These are phyloP conservation scores for Colletotrichum sp. DNA, from an alignment of 2,329 filamentous ascomycete genomes.

Conservation along the genomic window DNA sequence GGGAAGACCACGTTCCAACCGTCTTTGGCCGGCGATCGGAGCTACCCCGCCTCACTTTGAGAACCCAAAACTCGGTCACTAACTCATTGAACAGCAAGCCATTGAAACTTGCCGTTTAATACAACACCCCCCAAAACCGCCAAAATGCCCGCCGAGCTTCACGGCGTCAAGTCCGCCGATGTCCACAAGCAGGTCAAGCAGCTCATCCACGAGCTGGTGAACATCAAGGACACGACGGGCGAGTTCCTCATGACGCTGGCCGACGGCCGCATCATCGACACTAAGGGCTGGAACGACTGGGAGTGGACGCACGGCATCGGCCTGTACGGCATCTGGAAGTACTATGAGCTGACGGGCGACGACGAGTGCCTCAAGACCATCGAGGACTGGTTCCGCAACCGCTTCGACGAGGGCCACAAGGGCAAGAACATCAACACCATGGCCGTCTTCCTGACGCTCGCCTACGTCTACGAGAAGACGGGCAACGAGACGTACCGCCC, in stretches of 20 bases:
- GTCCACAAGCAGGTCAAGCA: slow-evolving; percentile 64
- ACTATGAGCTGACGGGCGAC: slow-evolving; percentile 75
- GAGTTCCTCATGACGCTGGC: slow-evolving; percentile 74
- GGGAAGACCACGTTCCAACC: not conserved
- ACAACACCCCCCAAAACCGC: not conserved
- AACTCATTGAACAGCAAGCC: not conserved
- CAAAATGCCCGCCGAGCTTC: slow-evolving; percentile 44
- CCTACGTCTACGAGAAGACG: slow-evolving; percentile 79
- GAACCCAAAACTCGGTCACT: not conserved
- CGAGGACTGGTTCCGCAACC: slow-evolving; percentile 73
- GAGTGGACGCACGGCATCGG: slow-evolving; percentile 85
- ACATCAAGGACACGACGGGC: slow-evolving; percentile 77
- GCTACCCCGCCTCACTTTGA: not conserved
- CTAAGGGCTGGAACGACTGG: slow-evolving; percentile 85
- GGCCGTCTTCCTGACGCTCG: slow-evolving; percentile 77
- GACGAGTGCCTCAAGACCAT: slow-evolving; percentile 67
- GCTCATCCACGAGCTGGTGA: slow-evolving; percentile 76
- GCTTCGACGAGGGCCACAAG: slow-evolving; percentile 73
- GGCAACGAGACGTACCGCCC: slow-evolving; percentile 71
- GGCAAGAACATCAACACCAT: slow-evolving; percentile 90
- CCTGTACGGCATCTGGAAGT: slow-evolving; percentile 82
- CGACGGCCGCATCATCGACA: slow-evolving; percentile 80
- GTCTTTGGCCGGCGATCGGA: not conserved
- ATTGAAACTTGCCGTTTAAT: not conserved
- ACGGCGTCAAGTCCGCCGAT: slow-evolving; percentile 51